Conservation (phyloP, 345 rosid genomes). For the Murraya koenigii region DNA sequence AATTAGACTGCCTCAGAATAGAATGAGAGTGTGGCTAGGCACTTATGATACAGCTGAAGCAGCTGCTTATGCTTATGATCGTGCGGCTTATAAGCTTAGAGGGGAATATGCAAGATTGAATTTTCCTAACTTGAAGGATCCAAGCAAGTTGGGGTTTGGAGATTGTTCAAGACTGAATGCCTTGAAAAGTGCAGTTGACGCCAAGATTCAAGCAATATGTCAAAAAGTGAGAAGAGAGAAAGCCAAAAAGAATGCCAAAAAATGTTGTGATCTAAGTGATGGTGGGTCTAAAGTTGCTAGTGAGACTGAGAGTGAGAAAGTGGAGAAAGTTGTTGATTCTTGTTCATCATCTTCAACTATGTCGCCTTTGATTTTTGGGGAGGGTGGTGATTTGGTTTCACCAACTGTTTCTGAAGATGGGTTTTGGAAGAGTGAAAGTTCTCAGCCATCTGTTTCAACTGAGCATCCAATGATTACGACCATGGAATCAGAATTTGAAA, state of each 20-base stretch:
- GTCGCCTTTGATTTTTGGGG: slow-evolving; percentile 36
- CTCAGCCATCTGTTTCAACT: slow-evolving; percentile 44
- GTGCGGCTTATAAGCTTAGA: slow-evolving; percentile 96
- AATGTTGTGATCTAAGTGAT: slow-evolving; percentile 4
- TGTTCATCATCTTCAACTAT: slow-evolving; percentile 33
- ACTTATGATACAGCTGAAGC: slow-evolving; percentile 91
- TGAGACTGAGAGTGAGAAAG: slow-evolving; percentile 16
- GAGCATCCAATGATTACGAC: slow-evolving; percentile 24
- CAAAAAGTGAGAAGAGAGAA: slow-evolving; percentile 70
- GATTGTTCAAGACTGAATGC: slow-evolving; percentile 58
- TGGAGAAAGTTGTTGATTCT: slow-evolving; percentile 31
- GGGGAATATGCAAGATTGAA: slow-evolving; percentile 92
- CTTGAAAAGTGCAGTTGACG: slow-evolving; percentile 67
- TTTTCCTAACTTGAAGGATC: slow-evolving; percentile 78
- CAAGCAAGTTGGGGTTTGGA: slow-evolving; percentile 50
- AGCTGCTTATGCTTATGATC: slow-evolving; percentile 93
- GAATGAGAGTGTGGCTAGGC: slow-evolving; percentile 94
- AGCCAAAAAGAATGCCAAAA: slow-evolving; percentile 50
- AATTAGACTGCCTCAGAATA: slow-evolving; percentile 90
- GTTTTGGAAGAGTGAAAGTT: slow-evolving; percentile 45
- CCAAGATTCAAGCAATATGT: slow-evolving; percentile 85
- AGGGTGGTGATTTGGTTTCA: slow-evolving; percentile 37
- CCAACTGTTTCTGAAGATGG: slow-evolving; percentile 43
- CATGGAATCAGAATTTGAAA: slow-evolving; percentile 44
- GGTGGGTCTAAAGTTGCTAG: neutral